These are phyloP conservation scores for Solanum clarkiae DNA, from an alignment of 257 asterid genomes.

Conservation along the genomic window DNA sequence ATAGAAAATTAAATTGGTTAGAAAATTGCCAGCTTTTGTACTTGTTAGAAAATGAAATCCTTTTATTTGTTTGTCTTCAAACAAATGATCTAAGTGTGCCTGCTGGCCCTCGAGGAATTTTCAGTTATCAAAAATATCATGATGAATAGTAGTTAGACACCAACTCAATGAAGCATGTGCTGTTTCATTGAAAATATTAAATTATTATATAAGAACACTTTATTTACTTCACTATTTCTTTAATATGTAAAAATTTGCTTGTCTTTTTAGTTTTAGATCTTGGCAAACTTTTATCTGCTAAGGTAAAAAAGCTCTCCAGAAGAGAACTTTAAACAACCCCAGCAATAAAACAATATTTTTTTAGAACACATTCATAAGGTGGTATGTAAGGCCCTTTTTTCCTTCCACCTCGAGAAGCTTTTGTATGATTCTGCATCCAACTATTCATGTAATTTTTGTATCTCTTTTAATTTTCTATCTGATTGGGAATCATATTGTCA, in stretches of 20 bases:
- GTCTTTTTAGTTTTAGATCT: neutral
- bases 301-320: neutral
- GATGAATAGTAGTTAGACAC: neutral
- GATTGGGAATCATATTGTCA: neutral
- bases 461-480: neutral
- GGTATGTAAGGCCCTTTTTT: neutral
- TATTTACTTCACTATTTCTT: neutral
- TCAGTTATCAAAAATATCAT: neutral
- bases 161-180: neutral
- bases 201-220: neutral
- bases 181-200: neutral
- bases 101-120: neutral
- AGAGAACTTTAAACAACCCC: neutral
- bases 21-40: neutral
- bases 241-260: neutral
- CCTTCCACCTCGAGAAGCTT: neutral
- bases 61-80: neutral
- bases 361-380: neutral
- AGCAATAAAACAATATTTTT: neutral
- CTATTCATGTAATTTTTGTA: neutral
- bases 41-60: neutral
- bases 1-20: neutral
- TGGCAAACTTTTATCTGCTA: neutral
- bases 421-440: neutral
- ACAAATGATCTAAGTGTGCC: neutral